Base-by-base conservation (phyloP, 1,284 basidiomycete genomes). In the Moesziomyces globuligerus region DNA sequence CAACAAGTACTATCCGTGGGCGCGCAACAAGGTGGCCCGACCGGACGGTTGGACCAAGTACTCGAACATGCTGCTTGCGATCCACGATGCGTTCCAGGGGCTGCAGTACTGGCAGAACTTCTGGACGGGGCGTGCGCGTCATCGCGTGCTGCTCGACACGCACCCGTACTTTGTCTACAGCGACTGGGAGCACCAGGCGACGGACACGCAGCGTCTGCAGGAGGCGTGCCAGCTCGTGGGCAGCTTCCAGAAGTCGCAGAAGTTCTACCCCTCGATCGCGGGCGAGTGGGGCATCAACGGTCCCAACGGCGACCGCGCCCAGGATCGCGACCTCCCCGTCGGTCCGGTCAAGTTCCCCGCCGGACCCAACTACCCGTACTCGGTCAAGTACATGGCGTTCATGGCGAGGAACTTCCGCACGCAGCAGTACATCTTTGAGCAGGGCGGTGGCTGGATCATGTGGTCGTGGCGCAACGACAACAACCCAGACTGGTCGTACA, bases 21-120 rank as follows among this genome's bases (percentile, higher is more conserved):
- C 75, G 25, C 51, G 71, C 23, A 70, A 78, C 66, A 59, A 69
- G 48, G 74, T 70, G 38, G 72, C 75, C 28, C 65, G 57, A 24
- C 65, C 76, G 20, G 59, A 69, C 23, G 66, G 60, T 4, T 57
- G 51, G 48, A 55, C 34, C 44, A 61, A 57, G 36, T 72, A 75
- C 66, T 58, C 69, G 7, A 65, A 65, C 48, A 68, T 76, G 45
- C 53, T 75, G 3, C 67, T 80, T 13, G 85, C 92, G 57, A 87
- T 95, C 48, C 89, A 91, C 79, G 94, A 96, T 79, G 93, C 90
- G 1, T 91, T 96, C 87, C 89, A 93, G 82, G 85, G 68, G 21
- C 44, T 71, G 38, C 60, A 76, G 57, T 90, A 87, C 75, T 95
- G 91, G 90, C 83, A 86, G 45, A 88, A 88, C 60, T 75, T 72